These are phyloP conservation scores for Verticillium albo-atrum DNA, from an alignment of 2,329 filamentous ascomycete genomes.

Conservation along the genomic window DNA sequence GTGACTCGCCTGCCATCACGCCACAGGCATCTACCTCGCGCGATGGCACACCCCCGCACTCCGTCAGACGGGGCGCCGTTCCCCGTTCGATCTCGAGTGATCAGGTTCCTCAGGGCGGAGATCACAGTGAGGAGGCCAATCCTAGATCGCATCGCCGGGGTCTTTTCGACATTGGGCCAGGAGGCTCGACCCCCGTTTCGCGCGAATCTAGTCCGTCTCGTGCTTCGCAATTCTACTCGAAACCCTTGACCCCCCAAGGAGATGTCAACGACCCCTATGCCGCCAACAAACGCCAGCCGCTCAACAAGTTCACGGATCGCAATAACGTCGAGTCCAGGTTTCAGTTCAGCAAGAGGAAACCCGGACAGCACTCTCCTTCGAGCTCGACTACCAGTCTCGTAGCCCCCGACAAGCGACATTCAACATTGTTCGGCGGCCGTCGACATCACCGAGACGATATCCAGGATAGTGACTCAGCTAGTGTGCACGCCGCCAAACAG, in stretches of 20 bases:
- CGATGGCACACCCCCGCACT: conserved; percentile 40
- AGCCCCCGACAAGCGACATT: conserved; percentile 49
- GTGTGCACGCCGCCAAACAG: conserved; percentile 47
- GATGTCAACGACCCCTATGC: conserved; percentile 84
- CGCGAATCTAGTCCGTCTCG: conserved; percentile 61
- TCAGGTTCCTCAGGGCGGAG: conserved; percentile 32
- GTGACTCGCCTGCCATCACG: conserved; percentile 41
- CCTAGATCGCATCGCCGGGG: conserved; percentile 43
- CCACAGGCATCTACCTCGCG: conserved; percentile 62
- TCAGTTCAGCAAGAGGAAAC: conserved; percentile 73
- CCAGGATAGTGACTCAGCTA: conserved; percentile 39
- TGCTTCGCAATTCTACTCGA: conserved; percentile 61
- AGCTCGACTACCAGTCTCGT: conserved; percentile 47
- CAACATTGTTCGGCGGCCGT: conserved; percentile 34
- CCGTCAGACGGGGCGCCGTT: conserved; percentile 32
- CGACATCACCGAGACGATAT: conserved; percentile 39
- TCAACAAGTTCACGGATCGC: conserved; percentile 57
- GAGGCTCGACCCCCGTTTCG: conserved; percentile 51
- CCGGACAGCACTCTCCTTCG: conserved; percentile 51
- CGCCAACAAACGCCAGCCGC: conserved; percentile 72
- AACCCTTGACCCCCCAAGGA: conserved; percentile 73
- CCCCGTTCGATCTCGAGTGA: conserved; percentile 40
- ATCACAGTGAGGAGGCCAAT: conserved; percentile 29
- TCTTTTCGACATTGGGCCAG: conserved; percentile 46
- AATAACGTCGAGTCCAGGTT: conserved; percentile 72